Evolutionary conservation across 257 asterid species (phyloP).

Genomic region (Ophiorrhiza pumila): DNA sequence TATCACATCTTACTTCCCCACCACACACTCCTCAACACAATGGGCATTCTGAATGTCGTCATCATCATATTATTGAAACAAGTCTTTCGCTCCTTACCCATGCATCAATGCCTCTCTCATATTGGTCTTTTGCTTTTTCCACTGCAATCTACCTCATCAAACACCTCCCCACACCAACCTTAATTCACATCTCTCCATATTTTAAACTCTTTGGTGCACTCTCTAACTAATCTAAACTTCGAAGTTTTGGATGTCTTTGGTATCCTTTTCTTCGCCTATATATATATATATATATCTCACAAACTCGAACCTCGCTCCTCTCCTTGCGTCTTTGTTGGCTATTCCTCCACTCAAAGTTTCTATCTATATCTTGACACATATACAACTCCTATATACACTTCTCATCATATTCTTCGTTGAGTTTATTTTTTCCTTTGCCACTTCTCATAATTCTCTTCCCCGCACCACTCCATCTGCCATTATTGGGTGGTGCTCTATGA

Average conservation of each 20-base stretch:
- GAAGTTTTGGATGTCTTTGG: neutral
- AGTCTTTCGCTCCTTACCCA: neutral
- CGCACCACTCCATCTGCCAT: too few relatives aligned
- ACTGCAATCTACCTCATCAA: neutral
- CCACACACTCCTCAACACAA: slow-evolving; percentile 3
- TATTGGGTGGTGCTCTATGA: too few relatives aligned
- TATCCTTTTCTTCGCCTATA: neutral
- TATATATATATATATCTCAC: neutral
- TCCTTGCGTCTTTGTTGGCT: too few relatives aligned
- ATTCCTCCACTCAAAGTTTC: too few relatives aligned
- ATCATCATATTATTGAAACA: neutral
- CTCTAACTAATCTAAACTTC: too few relatives aligned
- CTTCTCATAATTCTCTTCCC: neutral
- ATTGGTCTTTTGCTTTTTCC: neutral
- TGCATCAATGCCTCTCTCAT: neutral
- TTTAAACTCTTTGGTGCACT: too few relatives aligned
- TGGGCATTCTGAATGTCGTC: neutral
- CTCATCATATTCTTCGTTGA: neutral
- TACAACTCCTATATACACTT: neutral
- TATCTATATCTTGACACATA: neutral
- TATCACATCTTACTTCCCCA: neutral
- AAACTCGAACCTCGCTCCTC: too few relatives aligned
- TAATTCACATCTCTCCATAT: too few relatives aligned
- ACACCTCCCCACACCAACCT: neutral
- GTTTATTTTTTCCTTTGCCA: neutral